Evolutionary conservation across 768 basidiomycete species (phyloP).

Genomic region (Pisolithus tinctorius): DNA sequence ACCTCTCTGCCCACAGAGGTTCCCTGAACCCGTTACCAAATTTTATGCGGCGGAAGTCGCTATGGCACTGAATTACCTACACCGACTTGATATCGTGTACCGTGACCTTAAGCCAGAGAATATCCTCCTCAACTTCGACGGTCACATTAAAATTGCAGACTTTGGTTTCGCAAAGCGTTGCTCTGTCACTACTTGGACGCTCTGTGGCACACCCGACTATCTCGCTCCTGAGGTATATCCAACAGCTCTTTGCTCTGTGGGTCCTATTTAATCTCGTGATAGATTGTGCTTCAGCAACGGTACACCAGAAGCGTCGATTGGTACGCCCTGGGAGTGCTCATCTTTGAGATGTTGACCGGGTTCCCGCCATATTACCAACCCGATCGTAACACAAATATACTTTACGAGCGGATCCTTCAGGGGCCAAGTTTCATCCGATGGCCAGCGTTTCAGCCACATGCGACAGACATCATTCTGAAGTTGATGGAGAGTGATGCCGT

Average conservation of each 20-base stretch:
- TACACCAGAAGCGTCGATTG: constrained; percentile 98
- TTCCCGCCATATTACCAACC: constrained; percentile 90
- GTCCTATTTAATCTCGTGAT: neutral
- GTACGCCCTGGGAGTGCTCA: constrained; percentile 96
- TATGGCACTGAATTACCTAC: constrained; percentile 86
- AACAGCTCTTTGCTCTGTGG: constrained; percentile 16
- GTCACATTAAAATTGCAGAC: constrained; percentile 95
- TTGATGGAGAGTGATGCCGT: constrained; percentile 87
- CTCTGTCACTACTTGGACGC: constrained; percentile 83
- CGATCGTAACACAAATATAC: constrained; percentile 74
- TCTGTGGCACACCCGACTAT: constrained; percentile 95
- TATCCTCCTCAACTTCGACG: constrained; percentile 86
- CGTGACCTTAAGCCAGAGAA: constrained; percentile 98
- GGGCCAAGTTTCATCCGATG: constrained; percentile 73
- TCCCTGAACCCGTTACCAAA: constrained; percentile 95
- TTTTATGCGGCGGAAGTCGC: constrained; percentile 97
- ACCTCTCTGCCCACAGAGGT: constrained; percentile 46
- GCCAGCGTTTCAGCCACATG: constrained; percentile 69
- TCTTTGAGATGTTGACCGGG: constrained; percentile 97
- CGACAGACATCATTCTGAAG: constrained; percentile 84
- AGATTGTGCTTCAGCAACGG: constrained; percentile 75
- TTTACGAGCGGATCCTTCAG: constrained; percentile 87
- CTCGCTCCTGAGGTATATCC: constrained; percentile 81
- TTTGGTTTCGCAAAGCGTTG: constrained; percentile 95
- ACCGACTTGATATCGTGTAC: constrained; percentile 85